These are phyloP conservation scores for Haematococcus sp. DNA, from an alignment of 139 green algal genomes.

Conservation along the genomic window DNA sequence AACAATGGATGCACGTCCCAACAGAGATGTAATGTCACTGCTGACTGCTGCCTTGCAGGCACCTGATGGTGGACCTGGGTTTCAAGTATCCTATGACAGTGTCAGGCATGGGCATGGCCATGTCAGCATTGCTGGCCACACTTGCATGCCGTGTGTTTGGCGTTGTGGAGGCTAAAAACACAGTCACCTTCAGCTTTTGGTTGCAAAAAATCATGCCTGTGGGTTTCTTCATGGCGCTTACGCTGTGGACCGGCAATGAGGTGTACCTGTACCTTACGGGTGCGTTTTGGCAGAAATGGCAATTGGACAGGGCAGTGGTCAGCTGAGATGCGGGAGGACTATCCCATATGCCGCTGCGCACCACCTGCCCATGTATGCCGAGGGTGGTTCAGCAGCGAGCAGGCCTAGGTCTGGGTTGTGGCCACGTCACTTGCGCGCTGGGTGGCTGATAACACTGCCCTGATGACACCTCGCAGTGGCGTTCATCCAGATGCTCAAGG, in stretches of 20 bases:
- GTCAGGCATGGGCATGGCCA: conserved; percentile 71
- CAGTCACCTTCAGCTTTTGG: conserved; percentile 51
- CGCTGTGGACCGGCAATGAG: conserved; percentile 89
- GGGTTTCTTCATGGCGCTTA: conserved; percentile 85
- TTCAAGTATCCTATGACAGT: conserved; percentile 83
- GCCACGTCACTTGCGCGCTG: too few relatives aligned
- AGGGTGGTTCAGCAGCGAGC: too few relatives aligned
- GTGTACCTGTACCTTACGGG: conserved; percentile 97
- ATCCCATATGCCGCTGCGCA: too few relatives aligned
- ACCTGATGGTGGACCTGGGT: conserved; percentile 67
- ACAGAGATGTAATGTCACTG: too few relatives aligned
- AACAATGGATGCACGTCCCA: too few relatives aligned
- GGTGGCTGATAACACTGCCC: too few relatives aligned
- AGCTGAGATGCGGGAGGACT: too few relatives aligned
- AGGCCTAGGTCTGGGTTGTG: too few relatives aligned
- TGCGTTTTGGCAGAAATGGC: conserved; percentile 96
- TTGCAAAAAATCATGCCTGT: conserved; percentile 78
- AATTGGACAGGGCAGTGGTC: neutral
- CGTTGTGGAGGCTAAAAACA: conserved; percentile 60
- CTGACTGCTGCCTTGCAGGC: conserved; percentile 4
- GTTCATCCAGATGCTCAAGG: conserved; percentile 41
- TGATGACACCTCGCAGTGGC: neutral
- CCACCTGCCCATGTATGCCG: too few relatives aligned
- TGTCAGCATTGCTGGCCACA: conserved; percentile 50
- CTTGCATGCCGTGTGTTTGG: conserved; percentile 58